These are phyloP conservation scores for Arthrinium phaeospermum DNA, from an alignment of 2,329 filamentous ascomycete genomes.

Conservation along the genomic window DNA sequence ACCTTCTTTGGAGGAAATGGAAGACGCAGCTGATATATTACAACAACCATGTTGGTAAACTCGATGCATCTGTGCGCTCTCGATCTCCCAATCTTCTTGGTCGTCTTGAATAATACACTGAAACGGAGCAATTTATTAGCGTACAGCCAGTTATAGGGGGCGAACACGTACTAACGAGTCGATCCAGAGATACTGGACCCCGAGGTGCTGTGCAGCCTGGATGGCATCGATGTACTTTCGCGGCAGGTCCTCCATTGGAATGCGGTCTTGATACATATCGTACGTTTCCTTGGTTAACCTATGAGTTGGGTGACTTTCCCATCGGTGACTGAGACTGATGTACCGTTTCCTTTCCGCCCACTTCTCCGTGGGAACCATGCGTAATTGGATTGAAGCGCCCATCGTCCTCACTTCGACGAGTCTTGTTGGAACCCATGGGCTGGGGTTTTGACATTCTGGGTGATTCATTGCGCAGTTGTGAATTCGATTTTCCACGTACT, in stretches of 20 bases:
- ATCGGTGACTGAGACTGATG: conserved; percentile 1
- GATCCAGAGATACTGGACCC: conserved; percentile 4
- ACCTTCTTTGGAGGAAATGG: neutral
- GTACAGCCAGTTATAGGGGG: neutral
- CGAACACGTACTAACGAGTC: conserved; percentile 3
- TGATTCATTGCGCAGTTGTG: neutral
- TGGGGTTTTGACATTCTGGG: neutral
- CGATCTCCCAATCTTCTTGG: neutral
- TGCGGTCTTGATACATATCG: neutral
- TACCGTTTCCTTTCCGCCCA: neutral
- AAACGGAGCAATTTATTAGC: too few relatives aligned
- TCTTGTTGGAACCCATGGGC: neutral
- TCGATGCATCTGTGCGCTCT: neutral
- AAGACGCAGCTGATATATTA: neutral
- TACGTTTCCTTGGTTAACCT: neutral
- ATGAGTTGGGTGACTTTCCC: neutral
- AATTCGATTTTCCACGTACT: neutral
- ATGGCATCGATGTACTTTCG: neutral
- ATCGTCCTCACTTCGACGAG: neutral
- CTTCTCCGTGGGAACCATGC: neutral
- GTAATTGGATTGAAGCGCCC: neutral
- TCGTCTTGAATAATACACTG: neutral
- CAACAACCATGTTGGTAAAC: neutral
- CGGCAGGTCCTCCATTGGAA: neutral
- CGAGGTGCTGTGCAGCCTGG: neutral